Evolutionary conservation across 805 yeast species (phyloP).

Genomic region (Candida manassasensis): DNA sequence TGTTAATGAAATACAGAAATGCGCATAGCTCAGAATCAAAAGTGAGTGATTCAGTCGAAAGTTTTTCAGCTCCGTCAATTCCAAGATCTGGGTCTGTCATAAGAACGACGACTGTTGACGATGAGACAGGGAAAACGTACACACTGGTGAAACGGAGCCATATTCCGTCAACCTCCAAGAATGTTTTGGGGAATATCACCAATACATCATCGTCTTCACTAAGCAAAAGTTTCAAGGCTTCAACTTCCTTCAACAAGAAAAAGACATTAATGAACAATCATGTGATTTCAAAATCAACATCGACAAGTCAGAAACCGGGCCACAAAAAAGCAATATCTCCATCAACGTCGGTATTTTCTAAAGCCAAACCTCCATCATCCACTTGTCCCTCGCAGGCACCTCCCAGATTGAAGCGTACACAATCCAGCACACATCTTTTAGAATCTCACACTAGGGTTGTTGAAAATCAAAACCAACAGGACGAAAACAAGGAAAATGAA

Average conservation of each 20-base stretch:
- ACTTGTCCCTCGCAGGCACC: constrained; percentile 12
- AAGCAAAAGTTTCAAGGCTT: constrained; percentile 28
- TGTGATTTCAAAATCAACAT: constrained; percentile 20
- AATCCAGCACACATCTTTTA: constrained; percentile 14
- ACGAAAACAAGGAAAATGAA: constrained; percentile 2
- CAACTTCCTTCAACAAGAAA: constrained; percentile 35
- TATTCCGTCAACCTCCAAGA: constrained; percentile 16
- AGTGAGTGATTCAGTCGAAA: constrained; percentile 22
- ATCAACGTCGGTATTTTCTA: not conserved
- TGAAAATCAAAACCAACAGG: not conserved
- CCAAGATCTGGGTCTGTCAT: constrained; percentile 39
- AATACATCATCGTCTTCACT: constrained; percentile 20
- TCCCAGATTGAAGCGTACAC: constrained; percentile 14
- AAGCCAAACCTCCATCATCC: constrained; percentile 4
- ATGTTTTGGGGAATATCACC: constrained; percentile 29
- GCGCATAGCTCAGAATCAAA: constrained; percentile 43
- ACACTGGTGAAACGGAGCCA: constrained; percentile 19
- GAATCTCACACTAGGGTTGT: constrained; percentile 7
- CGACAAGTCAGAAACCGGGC: constrained; percentile 6
- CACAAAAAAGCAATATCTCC: constrained; percentile 8
- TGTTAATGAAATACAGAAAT: constrained; percentile 66
- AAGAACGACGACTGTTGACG: constrained; percentile 35
- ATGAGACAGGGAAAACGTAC: constrained; percentile 20
- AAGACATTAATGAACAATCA: constrained; percentile 23
- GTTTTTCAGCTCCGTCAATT: constrained; percentile 22